These are phyloP conservation scores for Tubosaeta brunneosetosa DNA, from an alignment of 768 basidiomycete species.

Conservation along the genomic window DNA sequence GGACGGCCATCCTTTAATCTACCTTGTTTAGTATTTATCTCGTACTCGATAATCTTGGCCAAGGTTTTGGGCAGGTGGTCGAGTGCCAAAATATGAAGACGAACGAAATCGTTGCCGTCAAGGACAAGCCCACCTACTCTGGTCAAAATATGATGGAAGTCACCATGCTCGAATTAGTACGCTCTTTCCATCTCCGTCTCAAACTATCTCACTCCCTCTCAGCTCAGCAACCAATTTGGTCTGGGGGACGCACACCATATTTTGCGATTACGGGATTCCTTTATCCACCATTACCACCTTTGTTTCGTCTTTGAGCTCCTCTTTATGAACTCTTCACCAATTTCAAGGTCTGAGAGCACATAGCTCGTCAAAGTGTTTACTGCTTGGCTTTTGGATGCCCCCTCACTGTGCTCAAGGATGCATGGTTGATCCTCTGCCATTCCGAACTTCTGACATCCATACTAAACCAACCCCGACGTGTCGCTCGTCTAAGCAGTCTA, in stretches of 20 bases:
- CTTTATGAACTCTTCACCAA: slow-evolving; percentile 97
- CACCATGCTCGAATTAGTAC: slow-evolving; percentile 89
- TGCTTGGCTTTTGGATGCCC: slow-evolving; percentile 86
- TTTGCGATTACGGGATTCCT: slow-evolving; percentile 88
- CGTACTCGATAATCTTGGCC: slow-evolving; percentile 95
- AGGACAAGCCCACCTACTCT: slow-evolving; percentile 99
- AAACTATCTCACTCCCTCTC: not conserved
- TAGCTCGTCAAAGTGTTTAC: slow-evolving; percentile 99
- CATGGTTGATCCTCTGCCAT: slow-evolving; percentile 95
- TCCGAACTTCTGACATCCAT: no score
- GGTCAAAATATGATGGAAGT: slow-evolving; percentile 99
- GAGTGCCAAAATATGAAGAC: slow-evolving; percentile 99
- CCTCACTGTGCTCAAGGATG: slow-evolving; percentile 92
- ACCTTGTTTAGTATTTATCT: slow-evolving; percentile 62
- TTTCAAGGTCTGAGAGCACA: slow-evolving; percentile 95
- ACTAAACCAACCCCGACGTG: no score
- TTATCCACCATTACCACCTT: slow-evolving; percentile 93
- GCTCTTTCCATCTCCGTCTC: slow-evolving; percentile 30
- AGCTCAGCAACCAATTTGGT: slow-evolving; percentile 94
- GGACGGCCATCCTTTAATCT: slow-evolving; percentile 9
- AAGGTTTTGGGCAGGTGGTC: slow-evolving; percentile 98
- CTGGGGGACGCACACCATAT: slow-evolving; percentile 96
- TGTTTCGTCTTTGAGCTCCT: slow-evolving; percentile 98
- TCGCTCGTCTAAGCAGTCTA: no score
- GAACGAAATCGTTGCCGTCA: slow-evolving; percentile 97